These are phyloP conservation scores for Anisodus tanguticus DNA, from an alignment of 257 asterid species.

Conservation along the genomic window DNA sequence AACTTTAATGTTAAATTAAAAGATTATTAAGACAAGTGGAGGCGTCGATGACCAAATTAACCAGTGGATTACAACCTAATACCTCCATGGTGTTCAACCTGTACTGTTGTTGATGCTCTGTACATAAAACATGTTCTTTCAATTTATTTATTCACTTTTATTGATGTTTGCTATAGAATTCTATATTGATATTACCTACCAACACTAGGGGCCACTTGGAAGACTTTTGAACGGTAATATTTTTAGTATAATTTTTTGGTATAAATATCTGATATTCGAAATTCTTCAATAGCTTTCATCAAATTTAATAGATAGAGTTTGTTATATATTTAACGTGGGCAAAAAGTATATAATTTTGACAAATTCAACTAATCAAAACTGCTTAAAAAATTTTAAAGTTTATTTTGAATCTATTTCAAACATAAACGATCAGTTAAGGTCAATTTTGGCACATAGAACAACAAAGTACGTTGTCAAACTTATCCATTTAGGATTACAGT, in stretches of 20 bases:
- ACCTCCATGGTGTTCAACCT: neutral
- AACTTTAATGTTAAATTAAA: neutral
- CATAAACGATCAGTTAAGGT: no score
- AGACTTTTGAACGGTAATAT: neutral
- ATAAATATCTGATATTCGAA: no score
- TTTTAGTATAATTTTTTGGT: no score
- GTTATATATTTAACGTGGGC: no score
- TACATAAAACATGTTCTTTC: neutral
- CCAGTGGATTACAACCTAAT: slow-evolving; percentile 8
- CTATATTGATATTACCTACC: slow-evolving; percentile 7
- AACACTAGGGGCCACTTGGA: slow-evolving; percentile 11
- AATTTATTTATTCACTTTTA: neutral
- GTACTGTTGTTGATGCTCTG: neutral
- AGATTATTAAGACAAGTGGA: neutral
- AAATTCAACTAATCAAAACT: no score
- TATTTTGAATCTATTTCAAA: no score
- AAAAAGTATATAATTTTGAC: no score
- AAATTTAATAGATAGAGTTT: no score
- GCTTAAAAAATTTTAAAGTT: no score
- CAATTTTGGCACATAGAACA: no score
- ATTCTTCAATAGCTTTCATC: no score
- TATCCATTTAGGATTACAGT: neutral
- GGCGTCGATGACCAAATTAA: neutral
- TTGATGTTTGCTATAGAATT: neutral
- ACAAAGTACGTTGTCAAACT: neutral